Conservation (phyloP, 73 alveolate species). For the Diophrys appendiculata region DNA sequence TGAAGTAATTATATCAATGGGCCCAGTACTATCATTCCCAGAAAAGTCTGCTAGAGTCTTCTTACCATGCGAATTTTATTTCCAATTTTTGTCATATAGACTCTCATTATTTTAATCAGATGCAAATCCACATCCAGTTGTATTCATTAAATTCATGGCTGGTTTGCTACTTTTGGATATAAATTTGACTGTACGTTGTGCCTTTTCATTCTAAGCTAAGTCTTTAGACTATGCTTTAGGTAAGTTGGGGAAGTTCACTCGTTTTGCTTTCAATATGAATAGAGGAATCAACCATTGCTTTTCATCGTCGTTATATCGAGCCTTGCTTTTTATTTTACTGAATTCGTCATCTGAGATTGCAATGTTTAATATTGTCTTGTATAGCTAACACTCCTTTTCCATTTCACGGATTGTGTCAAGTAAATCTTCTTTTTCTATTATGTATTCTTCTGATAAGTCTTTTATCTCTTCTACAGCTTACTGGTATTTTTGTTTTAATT, state of each 20-base stretch:
- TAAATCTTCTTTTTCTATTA: conserved; percentile 83
- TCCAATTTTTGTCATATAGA: too few relatives aligned
- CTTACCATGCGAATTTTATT: too few relatives aligned
- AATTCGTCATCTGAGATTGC: conserved; percentile 32
- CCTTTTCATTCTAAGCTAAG: background rate
- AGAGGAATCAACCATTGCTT: conserved; percentile 59
- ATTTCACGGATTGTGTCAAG: conserved; percentile 75
- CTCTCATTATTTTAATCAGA: too few relatives aligned
- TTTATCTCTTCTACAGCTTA: conserved; percentile 77
- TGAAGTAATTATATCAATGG: too few relatives aligned
- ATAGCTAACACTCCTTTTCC: conserved; percentile 78
- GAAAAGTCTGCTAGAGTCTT: too few relatives aligned
- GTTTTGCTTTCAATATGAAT: conserved; percentile 21
- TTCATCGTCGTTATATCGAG: conserved; percentile 47
- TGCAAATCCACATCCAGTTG: too few relatives aligned
- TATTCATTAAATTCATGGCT: too few relatives aligned
- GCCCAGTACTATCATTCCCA: too few relatives aligned
- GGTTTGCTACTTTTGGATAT: too few relatives aligned
- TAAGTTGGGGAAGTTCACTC: conserved; percentile 8
- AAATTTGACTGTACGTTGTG: background rate
- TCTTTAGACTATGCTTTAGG: background rate
- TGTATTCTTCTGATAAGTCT: conserved; percentile 82
- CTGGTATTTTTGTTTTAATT: conserved; percentile 55
- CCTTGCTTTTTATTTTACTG: conserved; percentile 26
- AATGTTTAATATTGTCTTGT: conserved; percentile 38